Conservation (phyloP, 2,329 filamentous ascomycete genomes). For the Xylariaceae sp. region DNA sequence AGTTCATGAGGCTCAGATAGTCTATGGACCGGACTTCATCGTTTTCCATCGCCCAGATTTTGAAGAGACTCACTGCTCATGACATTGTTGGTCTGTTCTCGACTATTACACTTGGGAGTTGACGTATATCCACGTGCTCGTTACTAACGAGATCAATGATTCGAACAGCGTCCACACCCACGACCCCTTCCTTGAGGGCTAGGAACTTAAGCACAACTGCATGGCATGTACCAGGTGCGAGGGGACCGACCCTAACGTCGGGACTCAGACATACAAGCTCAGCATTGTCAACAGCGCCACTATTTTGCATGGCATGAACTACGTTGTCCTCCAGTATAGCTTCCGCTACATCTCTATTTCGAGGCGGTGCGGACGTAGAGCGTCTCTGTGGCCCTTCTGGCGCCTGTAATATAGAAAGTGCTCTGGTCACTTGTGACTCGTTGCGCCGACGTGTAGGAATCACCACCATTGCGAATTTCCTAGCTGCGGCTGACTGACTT, state of each 20-base stretch:
- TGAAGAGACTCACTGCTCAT: neutral
- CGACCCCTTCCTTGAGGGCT: conserved; percentile 61
- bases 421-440: conserved; percentile 50
- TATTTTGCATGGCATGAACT: conserved; percentile 66
- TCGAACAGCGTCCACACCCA: conserved; percentile 67
- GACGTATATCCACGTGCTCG: conserved; percentile 72
- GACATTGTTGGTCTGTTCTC: conserved; percentile 25
- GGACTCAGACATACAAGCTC: conserved; percentile 73
- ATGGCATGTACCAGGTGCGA: conserved; percentile 69
- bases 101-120: conserved; percentile 66
- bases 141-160: conserved; percentile 70
- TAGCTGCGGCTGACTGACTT: conserved; percentile 40
- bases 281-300: conserved; percentile 57
- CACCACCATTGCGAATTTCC: conserved; percentile 67
- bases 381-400: conserved; percentile 19
- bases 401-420: conserved; percentile 50
- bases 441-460: conserved; percentile 61
- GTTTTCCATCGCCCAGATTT: neutral
- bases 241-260: conserved; percentile 67
- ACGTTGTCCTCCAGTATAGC: conserved; percentile 69
- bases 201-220: conserved; percentile 69
- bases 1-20: neutral
- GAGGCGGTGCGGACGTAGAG: conserved; percentile 15
- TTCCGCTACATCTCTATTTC: conserved; percentile 49
- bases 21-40: neutral